Conservation (phyloP, 345 rosid genomes). For the Streptanthus diversifolius region DNA sequence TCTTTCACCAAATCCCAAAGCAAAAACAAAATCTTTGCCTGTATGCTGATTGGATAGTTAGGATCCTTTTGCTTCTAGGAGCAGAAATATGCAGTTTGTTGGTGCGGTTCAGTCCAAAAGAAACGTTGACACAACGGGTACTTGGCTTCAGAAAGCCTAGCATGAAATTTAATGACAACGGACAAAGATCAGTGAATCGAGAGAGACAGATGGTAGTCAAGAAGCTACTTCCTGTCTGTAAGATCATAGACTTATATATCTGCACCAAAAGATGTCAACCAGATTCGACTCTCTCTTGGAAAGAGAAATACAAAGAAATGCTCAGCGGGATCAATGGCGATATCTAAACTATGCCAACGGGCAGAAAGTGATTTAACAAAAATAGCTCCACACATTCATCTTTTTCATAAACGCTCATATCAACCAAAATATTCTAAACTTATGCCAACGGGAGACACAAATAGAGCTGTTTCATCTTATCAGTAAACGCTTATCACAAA, state of each 20-base stretch:
- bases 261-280: neutral
- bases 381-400: neutral
- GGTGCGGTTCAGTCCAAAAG: constrained; percentile 40
- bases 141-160: constrained; percentile 48
- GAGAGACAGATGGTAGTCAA: neutral
- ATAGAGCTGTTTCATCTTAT: neutral
- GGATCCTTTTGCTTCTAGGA: constrained; percentile 45
- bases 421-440: neutral
- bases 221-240: neutral
- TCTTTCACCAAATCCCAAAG: neutral
- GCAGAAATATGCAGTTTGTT: constrained; percentile 42
- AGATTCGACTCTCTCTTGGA: neutral
- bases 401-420: neutral
- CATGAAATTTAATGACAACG: neutral
- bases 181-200: neutral
- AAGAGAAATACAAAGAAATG: neutral
- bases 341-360: neutral
- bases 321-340: too few relatives aligned
- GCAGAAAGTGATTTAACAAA: neutral
- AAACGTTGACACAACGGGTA: constrained; percentile 38
- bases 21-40: constrained; percentile 40
- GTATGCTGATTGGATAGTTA: constrained; percentile 59
- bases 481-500: neutral
- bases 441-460: too few relatives aligned
- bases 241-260: neutral